Evolutionary conservation across 2,329 filamentous ascomycete genomes (phyloP).

Genomic region (Phialophora expanda): DNA sequence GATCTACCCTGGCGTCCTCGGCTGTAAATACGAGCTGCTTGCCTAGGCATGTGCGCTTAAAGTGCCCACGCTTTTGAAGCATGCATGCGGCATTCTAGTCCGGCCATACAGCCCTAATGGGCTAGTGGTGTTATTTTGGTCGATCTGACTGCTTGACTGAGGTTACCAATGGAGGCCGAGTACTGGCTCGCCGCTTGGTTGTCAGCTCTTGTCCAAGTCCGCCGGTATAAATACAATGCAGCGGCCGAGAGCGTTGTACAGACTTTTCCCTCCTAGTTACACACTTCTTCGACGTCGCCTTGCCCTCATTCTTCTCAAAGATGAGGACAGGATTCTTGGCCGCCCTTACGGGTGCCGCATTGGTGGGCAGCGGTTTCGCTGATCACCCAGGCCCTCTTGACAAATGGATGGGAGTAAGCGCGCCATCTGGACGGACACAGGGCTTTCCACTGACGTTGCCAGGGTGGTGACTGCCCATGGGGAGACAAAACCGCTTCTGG

Average conservation of each 20-base stretch:
- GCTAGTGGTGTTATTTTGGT: slow-evolving; percentile 13
- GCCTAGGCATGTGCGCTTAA: slow-evolving; percentile 2
- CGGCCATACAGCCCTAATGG: not conserved
- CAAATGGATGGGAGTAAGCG: slow-evolving; percentile 32
- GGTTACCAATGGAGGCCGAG: slow-evolving; percentile 13
- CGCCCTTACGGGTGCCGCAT: slow-evolving; percentile 23
- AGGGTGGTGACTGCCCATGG: slow-evolving; percentile 35
- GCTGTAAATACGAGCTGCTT: not conserved
- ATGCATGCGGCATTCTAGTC: not conserved
- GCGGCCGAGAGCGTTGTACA: slow-evolving; percentile 18
- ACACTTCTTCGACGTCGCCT: slow-evolving; percentile 5
- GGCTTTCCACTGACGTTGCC: slow-evolving; percentile 5
- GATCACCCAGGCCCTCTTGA: slow-evolving; percentile 19
- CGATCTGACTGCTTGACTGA: slow-evolving; percentile 14
- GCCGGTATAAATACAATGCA: slow-evolving; percentile 18
- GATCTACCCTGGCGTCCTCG: not conserved
- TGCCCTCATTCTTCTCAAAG: slow-evolving; percentile 7
- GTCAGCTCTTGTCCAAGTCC: slow-evolving; percentile 16
- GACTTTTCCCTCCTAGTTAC: slow-evolving; percentile 3
- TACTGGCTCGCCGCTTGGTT: not conserved
- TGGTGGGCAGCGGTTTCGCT: slow-evolving; percentile 16
- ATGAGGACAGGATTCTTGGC: slow-evolving; percentile 23
- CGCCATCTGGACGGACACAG: not conserved
- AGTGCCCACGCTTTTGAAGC: slow-evolving; percentile 9
- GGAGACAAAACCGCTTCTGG: slow-evolving; percentile 21